Percentiles rank a stretch among this genome's conserved stretches.
phyloP scores from a whole-genome alignment of 768 basidiomycete species.

The Xerocomus potaroensis region DNA sequence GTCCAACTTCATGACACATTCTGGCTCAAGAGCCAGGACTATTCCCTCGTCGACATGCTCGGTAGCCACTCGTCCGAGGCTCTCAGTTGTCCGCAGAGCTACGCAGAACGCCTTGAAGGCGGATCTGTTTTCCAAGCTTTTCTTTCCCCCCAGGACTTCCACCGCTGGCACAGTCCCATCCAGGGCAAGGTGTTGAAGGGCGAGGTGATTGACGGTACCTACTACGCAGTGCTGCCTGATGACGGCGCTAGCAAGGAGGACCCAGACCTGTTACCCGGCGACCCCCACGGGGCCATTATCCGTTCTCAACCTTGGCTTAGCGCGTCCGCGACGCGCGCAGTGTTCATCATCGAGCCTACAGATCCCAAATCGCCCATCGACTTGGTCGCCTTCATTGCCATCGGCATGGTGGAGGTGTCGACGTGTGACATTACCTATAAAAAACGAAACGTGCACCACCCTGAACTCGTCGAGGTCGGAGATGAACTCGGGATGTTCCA shows the following conservation, averaged over 20 bases:
- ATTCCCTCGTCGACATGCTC: constrained; percentile 54
- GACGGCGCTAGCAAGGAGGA: background rate
- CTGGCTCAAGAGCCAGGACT: constrained; percentile 57
- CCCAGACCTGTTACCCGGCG: constrained; percentile 2
- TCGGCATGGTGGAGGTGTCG: constrained; percentile 63
- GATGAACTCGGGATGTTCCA: constrained; percentile 50
- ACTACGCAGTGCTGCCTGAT: constrained; percentile 11
- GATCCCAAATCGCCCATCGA: constrained; percentile 44
- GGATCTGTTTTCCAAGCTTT: constrained; percentile 54
- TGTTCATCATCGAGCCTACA: constrained; percentile 50
- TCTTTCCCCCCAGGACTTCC: constrained; percentile 48
- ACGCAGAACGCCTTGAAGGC: constrained; percentile 40
- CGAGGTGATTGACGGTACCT: constrained; percentile 26
- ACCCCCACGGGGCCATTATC: constrained; percentile 16
- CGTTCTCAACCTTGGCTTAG: constrained; percentile 41
- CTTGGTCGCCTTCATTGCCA: constrained; percentile 47
- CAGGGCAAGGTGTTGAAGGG: constrained; percentile 36
- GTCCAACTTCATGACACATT: constrained; percentile 43
- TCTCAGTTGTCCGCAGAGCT: constrained; percentile 6
- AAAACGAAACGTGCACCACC: background rate
- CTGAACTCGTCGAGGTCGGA: background rate
- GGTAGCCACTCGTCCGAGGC: constrained; percentile 7
- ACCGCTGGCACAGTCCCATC: constrained; percentile 60
- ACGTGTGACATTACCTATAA: background rate
- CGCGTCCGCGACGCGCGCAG: constrained; percentile 41